Evolutionary conservation across 257 asterid genomes (phyloP).

Genomic region (Misopates orontium): DNA sequence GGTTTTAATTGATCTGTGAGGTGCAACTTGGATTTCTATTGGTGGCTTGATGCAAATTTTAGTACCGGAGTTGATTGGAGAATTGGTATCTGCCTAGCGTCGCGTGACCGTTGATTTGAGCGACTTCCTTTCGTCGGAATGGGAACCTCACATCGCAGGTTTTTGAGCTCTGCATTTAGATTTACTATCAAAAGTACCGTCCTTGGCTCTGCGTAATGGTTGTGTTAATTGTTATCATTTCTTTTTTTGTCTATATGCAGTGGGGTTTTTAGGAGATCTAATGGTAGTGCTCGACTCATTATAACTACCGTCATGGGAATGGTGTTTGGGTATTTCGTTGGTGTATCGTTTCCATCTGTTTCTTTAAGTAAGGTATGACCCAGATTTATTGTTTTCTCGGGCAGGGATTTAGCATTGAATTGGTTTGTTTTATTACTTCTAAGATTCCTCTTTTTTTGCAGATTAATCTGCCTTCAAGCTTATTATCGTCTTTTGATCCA

Average conservation of each 20-base stretch:
- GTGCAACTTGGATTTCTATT: constrained; percentile 27
- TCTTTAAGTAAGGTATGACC: constrained; percentile 71
- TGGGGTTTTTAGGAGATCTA: constrained; percentile 74
- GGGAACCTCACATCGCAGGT: constrained; percentile 94
- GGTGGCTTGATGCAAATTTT: constrained; percentile 41
- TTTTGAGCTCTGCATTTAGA: constrained; percentile 15
- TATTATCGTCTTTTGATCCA: constrained; percentile 64
- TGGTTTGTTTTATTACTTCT: constrained; percentile 18
- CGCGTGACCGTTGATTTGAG: constrained; percentile 58
- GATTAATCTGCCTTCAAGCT: constrained; percentile 81
- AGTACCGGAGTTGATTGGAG: constrained; percentile 45
- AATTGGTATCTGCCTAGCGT: constrained; percentile 56
- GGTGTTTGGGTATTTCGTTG: constrained; percentile 88
- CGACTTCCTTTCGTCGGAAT: constrained; percentile 49
- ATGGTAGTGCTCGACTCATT: constrained; percentile 69
- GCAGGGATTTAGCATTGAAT: constrained; percentile 12
- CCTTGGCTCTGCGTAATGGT: constrained; percentile 10
- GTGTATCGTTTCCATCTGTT: constrained; percentile 91
- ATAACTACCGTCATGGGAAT: constrained; percentile 85
- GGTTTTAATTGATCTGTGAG: constrained; percentile 37
- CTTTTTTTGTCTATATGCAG: constrained; percentile 44
- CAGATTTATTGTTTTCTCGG: constrained; percentile 12
- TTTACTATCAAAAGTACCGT: too few relatives aligned
- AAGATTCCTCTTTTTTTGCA: constrained; percentile 37
- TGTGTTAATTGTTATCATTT: constrained; percentile 13